Base-by-base conservation (phyloP, 2,329 filamentous ascomycete genomes). In the Didymella sp. region DNA sequence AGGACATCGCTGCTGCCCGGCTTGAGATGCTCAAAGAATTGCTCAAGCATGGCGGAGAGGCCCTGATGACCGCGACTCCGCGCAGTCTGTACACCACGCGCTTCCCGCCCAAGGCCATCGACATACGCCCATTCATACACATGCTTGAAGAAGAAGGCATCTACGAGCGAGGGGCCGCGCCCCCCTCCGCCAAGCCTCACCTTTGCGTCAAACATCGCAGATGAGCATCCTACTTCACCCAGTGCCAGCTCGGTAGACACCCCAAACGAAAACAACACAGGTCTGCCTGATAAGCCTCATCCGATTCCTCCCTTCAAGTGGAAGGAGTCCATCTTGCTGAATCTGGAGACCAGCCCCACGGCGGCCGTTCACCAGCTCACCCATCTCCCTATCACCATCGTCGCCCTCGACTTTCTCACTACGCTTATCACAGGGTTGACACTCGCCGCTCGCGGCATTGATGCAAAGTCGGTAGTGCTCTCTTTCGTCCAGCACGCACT, bases 401-500 rank as follows among this genome's bases (percentile, higher is more conserved):
- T 68, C 6, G 73, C 68, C 24, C 72, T 78, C 51, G 76, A 78
- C 37, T 70, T 75, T 51, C 63, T 78, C 43, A 78, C 73, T 40
- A 72, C 65, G n/a, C 64, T 77, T n/a, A 66, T 77, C 48, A 61
- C 67, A 38, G 60, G 68, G 22, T 42, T 47, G 24, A 68, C 64
- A 2, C 67, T 74, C 27, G 57, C 64, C 35, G 37, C 44, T 0
- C 51, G 65, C 19, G 46, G 56, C n/a, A 69, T 76, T 52, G 69
- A 77, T 17, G 57, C 73, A 9, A 47, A 64, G 25, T 61, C 66
- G 45, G 45, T 76, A 40, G 69, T 74, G 21, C 67, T 66, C n/a
- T 66, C 70, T 31, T 78, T 73, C 58, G 68, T 78, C 30, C 75
- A 78, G 43, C 74, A 77, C 57, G 66, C 69, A 15, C 70, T 78